Base-by-base conservation (phyloP, 331 rosid genomes). In the Pyracantha coccinea region DNA sequence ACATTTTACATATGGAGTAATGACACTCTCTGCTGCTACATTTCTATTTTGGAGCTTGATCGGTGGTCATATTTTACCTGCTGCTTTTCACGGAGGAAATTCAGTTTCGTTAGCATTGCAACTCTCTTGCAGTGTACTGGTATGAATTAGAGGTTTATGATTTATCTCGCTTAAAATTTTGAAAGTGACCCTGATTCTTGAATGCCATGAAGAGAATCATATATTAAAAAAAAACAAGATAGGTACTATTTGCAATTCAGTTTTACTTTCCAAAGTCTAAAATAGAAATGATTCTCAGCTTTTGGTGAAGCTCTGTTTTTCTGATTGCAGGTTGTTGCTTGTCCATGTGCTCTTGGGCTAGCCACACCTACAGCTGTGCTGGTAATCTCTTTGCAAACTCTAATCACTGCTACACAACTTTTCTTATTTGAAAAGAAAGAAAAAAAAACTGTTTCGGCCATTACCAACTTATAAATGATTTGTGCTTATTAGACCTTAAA, bases 321-420 rank as follows among this genome's bases (percentile, higher is more conserved):
- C 45, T 83, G 70, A 50, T 55, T 72, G 81, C 92, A 94, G 99
- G 99, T 94, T 73, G 83, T 94, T 78, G 99, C 99, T 78, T 94
- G 99, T 89, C 99, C 99, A 2, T 94, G 99, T 87, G 99, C 99
- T 35, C 96, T 94, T 76, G 99, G 99, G 79, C 88, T 94, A 69
- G 99, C 99, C 87, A 94, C 99, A 72, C 99, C 97, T 62, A 94
- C 97, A 58, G 99, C 99, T 79, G 92, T 94, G 81, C 96, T 94
- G 97, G 99, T 88, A 89, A 78, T 62, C 64, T 80, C 76, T 73
- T 67, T 82, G 44, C 16, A 69, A 52, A 81, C 53, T 60, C 50
- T 69, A 69, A 69, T 67, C 19, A 29, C 50, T 19, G 33, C 29
- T n/a, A 79, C 32, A 14, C 57, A 33, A 44, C 5, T 17, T 53